These are phyloP conservation scores for Nepenthes gracilis DNA, from an alignment of 148 eudicot genomes.

Conservation along the genomic window DNA sequence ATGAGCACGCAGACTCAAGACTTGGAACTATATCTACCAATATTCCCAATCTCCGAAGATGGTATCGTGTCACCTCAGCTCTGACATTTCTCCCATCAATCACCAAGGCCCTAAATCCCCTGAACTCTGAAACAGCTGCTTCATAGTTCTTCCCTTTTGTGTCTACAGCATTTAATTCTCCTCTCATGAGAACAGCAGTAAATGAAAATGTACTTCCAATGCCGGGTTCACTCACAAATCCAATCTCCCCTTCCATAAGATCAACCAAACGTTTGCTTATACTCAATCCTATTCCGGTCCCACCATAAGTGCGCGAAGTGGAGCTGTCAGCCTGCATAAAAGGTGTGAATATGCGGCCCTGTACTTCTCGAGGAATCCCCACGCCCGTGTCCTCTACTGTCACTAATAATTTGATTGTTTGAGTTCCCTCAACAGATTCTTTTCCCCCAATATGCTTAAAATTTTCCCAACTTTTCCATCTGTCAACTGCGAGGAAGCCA, in stretches of 20 bases:
- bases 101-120: slow-evolving; percentile 57
- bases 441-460: slow-evolving; percentile 25
- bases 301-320: slow-evolving; percentile 85
- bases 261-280: slow-evolving; percentile 79
- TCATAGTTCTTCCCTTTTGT: slow-evolving; percentile 26
- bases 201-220: slow-evolving; percentile 83
- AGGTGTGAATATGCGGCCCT: slow-evolving; percentile 62
- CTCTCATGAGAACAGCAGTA: slow-evolving; percentile 39
- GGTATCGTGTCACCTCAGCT: slow-evolving; percentile 70
- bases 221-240: slow-evolving; percentile 58
- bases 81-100: slow-evolving; percentile 50
- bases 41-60: slow-evolving; percentile 68
- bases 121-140: slow-evolving; percentile 39
- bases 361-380: slow-evolving; percentile 73
- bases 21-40: slow-evolving; percentile 29
- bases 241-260: slow-evolving; percentile 92
- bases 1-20: slow-evolving; percentile 36
- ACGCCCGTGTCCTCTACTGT: slow-evolving; percentile 90
- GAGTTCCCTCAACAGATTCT: slow-evolving; percentile 15
- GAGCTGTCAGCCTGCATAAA: slow-evolving; percentile 99
- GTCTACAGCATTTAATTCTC: slow-evolving; percentile 24
- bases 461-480: slow-evolving; percentile 56
- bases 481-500: slow-evolving; percentile 60
- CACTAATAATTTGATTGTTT: slow-evolving; percentile 42
- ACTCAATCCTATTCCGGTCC: slow-evolving; percentile 96